Conservation (phyloP, 345 rosid genomes). For the Citrus sinensis region DVS_A1.0 CM039161.1:20912501-20913000, state of each 20-base stretch:
- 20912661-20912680: neutral
- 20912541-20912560: neutral
- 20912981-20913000: no score
- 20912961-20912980: no score
- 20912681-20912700: neutral
- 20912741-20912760: neutral
- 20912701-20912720: neutral
- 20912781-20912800: neutral
- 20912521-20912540: neutral
- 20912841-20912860: neutral
- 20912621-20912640: neutral
- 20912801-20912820: no score
- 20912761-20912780: neutral
- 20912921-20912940: no score
- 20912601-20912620: slow-evolving; percentile 1
- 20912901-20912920: no score
- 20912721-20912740: neutral
- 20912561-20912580: neutral
- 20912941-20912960: no score
- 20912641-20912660: neutral
- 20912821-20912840: neutral
- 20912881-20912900: slow-evolving; percentile 3
- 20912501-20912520: neutral
- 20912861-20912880: slow-evolving; percentile 17
- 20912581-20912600: neutral